Evolutionary conservation across 2,329 filamentous ascomycete species (phyloP).

Genomic region (Exophiala bonariae): DNA sequence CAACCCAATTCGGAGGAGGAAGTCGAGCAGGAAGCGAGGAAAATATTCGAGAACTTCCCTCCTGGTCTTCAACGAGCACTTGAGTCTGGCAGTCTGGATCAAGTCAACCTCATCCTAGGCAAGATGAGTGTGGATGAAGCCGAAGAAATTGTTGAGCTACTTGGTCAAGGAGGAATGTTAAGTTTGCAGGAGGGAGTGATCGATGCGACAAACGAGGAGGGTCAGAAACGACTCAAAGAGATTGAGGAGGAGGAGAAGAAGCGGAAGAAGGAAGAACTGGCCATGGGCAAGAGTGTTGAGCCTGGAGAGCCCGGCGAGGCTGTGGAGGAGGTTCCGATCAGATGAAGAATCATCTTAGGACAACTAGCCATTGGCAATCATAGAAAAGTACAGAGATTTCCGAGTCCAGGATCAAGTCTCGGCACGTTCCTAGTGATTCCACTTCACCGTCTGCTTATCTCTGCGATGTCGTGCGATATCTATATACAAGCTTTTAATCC

Average conservation of each 20-base stretch:
- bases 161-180: slow-evolving; percentile 82
- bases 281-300: slow-evolving; percentile 7
- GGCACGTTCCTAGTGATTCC: too few relatives aligned
- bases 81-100: slow-evolving; percentile 83
- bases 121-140: slow-evolving; percentile 88
- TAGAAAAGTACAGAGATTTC: too few relatives aligned
- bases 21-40: slow-evolving; percentile 60
- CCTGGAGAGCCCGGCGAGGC: slow-evolving; percentile 25
- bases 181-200: slow-evolving; percentile 92
- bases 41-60: slow-evolving; percentile 81
- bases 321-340: slow-evolving; percentile 8
- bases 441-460: too few relatives aligned
- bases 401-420: too few relatives aligned
- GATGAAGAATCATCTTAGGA: background rate
- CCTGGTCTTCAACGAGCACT: slow-evolving; percentile 79
- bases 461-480: too few relatives aligned
- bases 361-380: too few relatives aligned
- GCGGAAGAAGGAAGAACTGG: slow-evolving; percentile 26
- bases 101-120: slow-evolving; percentile 82
- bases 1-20: slow-evolving; percentile 66
- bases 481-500: too few relatives aligned
- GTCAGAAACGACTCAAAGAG: slow-evolving; percentile 73
- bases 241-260: slow-evolving; percentile 61
- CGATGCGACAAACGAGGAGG: slow-evolving; percentile 88
- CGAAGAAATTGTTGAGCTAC: slow-evolving; percentile 76